phyloP scores from a whole-genome alignment of 371 early-diverging fungal genomes.

The Batkoa obscura region DNA sequence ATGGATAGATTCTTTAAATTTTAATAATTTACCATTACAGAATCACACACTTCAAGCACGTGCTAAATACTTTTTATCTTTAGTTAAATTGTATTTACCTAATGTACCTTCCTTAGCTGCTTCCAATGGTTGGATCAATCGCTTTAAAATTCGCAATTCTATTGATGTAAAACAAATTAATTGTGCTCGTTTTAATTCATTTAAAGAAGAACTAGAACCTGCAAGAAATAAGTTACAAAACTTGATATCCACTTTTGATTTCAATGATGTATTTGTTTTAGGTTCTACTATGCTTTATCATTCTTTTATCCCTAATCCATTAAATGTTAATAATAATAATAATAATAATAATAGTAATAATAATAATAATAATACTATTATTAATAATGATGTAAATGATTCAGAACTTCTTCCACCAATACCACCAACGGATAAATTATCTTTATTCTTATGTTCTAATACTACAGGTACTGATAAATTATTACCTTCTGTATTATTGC shows the following conservation, averaged over 20 bases:
- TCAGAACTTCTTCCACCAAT: background rate
- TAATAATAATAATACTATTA: too few relatives aligned
- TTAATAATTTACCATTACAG: background rate
- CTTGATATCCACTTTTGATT: background rate
- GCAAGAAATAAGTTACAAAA: background rate
- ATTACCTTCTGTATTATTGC: background rate
- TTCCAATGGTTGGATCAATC: background rate
- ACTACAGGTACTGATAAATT: background rate
- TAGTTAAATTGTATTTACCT: background rate
- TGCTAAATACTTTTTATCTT: conserved; percentile 1
- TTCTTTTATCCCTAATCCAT: background rate
- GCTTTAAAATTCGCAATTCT: background rate
- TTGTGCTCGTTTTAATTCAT: background rate
- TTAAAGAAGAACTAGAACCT: background rate
- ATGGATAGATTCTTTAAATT: background rate
- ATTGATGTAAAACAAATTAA: background rate
- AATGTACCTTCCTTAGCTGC: background rate
- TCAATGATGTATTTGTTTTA: background rate
- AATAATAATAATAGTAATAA: too few relatives aligned
- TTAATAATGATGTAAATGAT: too few relatives aligned
- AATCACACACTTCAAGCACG: background rate
- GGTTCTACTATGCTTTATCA: background rate
- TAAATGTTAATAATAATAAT: too few relatives aligned
- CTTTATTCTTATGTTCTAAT: background rate
- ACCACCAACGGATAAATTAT: background rate